These are phyloP conservation scores for Rosa multiflora DNA, from an alignment of 306 rosid species.

Conservation along the genomic window DNA sequence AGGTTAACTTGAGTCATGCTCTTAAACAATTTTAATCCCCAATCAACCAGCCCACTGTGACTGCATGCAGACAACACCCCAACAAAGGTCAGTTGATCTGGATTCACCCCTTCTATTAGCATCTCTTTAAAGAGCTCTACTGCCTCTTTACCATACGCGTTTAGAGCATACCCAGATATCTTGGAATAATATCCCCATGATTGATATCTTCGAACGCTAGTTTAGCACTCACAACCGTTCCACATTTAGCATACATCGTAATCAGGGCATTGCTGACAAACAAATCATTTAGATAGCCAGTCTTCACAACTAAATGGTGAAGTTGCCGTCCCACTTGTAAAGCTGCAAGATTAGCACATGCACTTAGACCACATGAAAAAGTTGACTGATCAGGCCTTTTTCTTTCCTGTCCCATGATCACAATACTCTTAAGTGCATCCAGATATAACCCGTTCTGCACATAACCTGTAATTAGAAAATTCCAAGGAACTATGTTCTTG, in stretches of 20 bases:
- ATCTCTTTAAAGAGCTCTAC: slow-evolving; percentile 53
- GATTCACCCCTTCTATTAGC: slow-evolving; percentile 44
- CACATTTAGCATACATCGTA: slow-evolving; percentile 76
- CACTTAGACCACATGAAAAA: slow-evolving; percentile 61
- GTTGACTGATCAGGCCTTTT: slow-evolving; percentile 64
- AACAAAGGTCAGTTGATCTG: slow-evolving; percentile 68
- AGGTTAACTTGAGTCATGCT: slow-evolving; percentile 55
- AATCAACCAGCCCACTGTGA: slow-evolving; percentile 61
- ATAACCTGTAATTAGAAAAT: slow-evolving; percentile 70
- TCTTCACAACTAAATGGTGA: slow-evolving; percentile 58
- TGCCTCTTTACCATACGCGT: slow-evolving; percentile 63
- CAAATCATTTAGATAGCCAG: slow-evolving; percentile 58
- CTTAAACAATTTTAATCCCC: slow-evolving; percentile 51
- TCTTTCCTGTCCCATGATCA: slow-evolving; percentile 53
- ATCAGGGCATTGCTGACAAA: slow-evolving; percentile 69
- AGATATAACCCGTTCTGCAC: slow-evolving; percentile 59
- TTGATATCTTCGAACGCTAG: slow-evolving; percentile 50
- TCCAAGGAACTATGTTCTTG: slow-evolving; percentile 73
- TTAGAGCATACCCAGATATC: slow-evolving; percentile 71
- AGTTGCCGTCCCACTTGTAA: slow-evolving; percentile 71
- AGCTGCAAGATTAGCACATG: slow-evolving; percentile 78
- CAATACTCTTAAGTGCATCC: slow-evolving; percentile 58
- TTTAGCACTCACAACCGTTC: slow-evolving; percentile 48
- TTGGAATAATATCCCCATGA: slow-evolving; percentile 53
- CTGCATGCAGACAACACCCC: slow-evolving; percentile 77